Base-by-base conservation (phyloP, 768 basidiomycete species). In the Strobilomyces echinocephalus region DNA sequence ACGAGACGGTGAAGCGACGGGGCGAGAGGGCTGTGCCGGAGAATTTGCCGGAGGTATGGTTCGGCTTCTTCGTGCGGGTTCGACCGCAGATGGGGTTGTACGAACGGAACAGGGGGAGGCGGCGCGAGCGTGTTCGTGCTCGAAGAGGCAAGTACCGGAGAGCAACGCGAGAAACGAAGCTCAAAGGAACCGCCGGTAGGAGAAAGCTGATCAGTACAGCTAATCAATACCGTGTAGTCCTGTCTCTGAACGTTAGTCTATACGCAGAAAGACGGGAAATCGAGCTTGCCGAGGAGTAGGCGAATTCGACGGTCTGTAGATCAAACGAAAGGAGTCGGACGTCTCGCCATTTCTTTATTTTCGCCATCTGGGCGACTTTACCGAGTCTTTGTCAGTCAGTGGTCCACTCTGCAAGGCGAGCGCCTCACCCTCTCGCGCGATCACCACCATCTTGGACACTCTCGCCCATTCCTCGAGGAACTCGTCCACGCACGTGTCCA, bases 401-500 rank as follows among this genome's bases (percentile, higher is more conserved):
- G 21, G 0, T 41, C 2, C 4, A 3, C 31, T 28, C 18, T 24
- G 28, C 15, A 26, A 44, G 18, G 28, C 0, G 1, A 21, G 14
- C 28, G 5, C n/a, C 75, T 53, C 64, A 90, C 91, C 83, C 74
- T 94, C 90, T 55, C 91, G 82, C 12, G 92, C 93, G 51, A 95
- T 92, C 26, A 94, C 89, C 12, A 94, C 90, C 80, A 94, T 92
- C 71, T 93, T 95, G 18, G 90, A 91, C 30, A 95, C 88, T 42
- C 88, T 77, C 38, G 90, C 89, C 91, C 93, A 95, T 69, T 94
- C 92, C 63, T 93, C 89, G 59, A 91, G 71, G 66, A 97, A 94
- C 60, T 92, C 87, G 54, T 88, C 87, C 18, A 97, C 90, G 62
- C 92, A 95, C 8, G 84, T 85, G 59, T 92, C 82, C 58, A 95